These are phyloP conservation scores for Fusarium denticulatum DNA, from an alignment of 2,329 filamentous ascomycete genomes.

Conservation along the genomic window DNA sequence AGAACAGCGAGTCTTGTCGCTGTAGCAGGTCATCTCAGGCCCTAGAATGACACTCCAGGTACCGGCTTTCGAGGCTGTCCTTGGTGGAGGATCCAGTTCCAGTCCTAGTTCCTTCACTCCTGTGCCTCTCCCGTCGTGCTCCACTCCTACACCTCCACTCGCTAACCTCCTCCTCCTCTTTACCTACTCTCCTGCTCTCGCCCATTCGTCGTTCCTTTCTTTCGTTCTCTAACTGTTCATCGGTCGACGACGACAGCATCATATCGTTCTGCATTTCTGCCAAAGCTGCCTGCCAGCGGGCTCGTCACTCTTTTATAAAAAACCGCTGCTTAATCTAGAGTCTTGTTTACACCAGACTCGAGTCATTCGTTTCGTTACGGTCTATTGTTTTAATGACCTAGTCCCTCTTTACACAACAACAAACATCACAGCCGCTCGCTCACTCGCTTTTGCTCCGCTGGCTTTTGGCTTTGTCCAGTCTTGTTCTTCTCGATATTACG, in stretches of 20 bases:
- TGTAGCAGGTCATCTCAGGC: conserved; percentile 4
- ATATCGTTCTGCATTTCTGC: conserved; percentile 32
- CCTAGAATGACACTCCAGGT: neutral
- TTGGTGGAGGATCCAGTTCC: conserved; percentile 10
- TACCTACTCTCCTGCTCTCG: conserved; percentile 44
- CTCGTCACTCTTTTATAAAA: conserved; percentile 55
- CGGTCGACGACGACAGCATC: conserved; percentile 45
- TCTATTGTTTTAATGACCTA: conserved; percentile 34
- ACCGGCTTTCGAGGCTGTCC: conserved; percentile 18
- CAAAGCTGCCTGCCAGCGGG: conserved; percentile 63
- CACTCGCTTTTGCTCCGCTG: conserved; percentile 30
- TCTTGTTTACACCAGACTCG: conserved; percentile 33
- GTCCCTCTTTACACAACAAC: conserved; percentile 39
- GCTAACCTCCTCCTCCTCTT: conserved; percentile 37
- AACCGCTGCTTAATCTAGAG: conserved; percentile 40
- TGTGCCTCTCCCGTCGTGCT: conserved; percentile 36
- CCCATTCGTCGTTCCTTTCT: conserved; percentile 46
- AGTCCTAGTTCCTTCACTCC: conserved; percentile 1
- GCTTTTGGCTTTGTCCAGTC: conserved; percentile 28
- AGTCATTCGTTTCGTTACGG: conserved; percentile 39
- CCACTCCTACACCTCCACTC: conserved; percentile 27
- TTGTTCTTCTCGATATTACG: conserved; percentile 8
- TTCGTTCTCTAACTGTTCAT: conserved; percentile 48
- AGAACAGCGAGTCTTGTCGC: conserved; percentile 10
- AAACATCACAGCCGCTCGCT: conserved; percentile 32